Evolutionary conservation across 495 filamentous ascomycete species (phyloP).

Genomic region (Lindgomyces ingoldianus): DNA sequence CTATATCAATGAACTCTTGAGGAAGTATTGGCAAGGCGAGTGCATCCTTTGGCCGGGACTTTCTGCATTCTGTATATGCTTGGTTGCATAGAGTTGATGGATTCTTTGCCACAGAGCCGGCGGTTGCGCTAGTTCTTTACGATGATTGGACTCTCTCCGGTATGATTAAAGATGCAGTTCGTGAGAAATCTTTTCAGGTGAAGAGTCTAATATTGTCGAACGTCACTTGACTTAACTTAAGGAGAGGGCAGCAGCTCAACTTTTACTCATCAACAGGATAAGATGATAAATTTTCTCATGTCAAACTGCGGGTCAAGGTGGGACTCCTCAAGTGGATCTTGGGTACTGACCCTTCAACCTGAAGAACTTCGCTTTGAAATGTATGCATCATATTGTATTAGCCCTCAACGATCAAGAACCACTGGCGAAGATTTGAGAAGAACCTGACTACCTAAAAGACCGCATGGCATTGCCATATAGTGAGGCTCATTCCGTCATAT

Average conservation of each 20-base stretch:
- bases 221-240: not conserved
- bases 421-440: slow-evolving; percentile 8
- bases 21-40: slow-evolving; percentile 1
- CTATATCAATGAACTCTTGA: slow-evolving; percentile 10
- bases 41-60: slow-evolving; percentile 18
- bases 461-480: slow-evolving; percentile 21
- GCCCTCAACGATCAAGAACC: slow-evolving; percentile 6
- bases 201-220: slow-evolving; percentile 2
- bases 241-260: too few species aligned
- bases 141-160: slow-evolving; percentile 12
- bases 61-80: slow-evolving; percentile 14
- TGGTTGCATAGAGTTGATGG: slow-evolving; percentile 8
- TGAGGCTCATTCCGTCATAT: slow-evolving; percentile 27
- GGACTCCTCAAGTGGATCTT: slow-evolving; percentile 21
- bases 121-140: slow-evolving; percentile 14
- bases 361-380: slow-evolving; percentile 24
- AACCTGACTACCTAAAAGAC: slow-evolving; percentile 20
- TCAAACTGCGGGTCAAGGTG: not conserved
- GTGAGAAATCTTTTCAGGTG: slow-evolving; percentile 10
- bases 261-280: too few species aligned
- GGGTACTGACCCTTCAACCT: slow-evolving; percentile 15
- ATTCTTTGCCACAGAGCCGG: slow-evolving; percentile 6
- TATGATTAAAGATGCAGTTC: slow-evolving; percentile 18
- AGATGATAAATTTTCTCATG: too few species aligned
- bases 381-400: slow-evolving; percentile 7